These are phyloP conservation scores for Styphnolobium japonicum DNA, from an alignment of 306 rosid genomes.

Conservation along the genomic window DNA sequence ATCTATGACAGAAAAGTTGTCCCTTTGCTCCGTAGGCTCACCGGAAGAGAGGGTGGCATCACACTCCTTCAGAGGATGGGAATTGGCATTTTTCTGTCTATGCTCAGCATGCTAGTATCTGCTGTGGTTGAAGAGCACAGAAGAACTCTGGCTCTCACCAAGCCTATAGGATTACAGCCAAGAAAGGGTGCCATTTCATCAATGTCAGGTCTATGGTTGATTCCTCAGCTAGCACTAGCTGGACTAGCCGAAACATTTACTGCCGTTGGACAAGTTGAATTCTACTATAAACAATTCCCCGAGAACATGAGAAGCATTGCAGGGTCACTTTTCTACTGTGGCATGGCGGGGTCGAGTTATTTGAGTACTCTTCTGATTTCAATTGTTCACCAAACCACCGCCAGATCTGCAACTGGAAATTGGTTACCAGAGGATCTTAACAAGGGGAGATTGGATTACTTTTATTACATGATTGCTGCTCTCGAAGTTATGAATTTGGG, in stretches of 20 bases:
- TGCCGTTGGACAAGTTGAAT: slow-evolving; percentile 65
- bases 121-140: slow-evolving; percentile 52
- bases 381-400: slow-evolving; percentile 44
- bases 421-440: slow-evolving; percentile 91
- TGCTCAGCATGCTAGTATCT: slow-evolving; percentile 51
- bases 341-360: slow-evolving; percentile 66
- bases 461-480: slow-evolving; percentile 57
- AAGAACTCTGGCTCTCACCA: slow-evolving; percentile 45
- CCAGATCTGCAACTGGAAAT: slow-evolving; percentile 44
- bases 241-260: slow-evolving; percentile 62
- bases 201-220: slow-evolving; percentile 66
- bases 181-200: slow-evolving; percentile 77
- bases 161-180: slow-evolving; percentile 53
- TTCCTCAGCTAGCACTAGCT: slow-evolving; percentile 64
- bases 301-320: slow-evolving; percentile 92
- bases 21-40: slow-evolving; percentile 49
- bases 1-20: slow-evolving; percentile 64
- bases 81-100: slow-evolving; percentile 56
- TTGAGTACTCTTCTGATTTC: slow-evolving; percentile 56
- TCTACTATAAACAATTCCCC: slow-evolving; percentile 85
- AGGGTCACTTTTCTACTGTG: slow-evolving; percentile 65
- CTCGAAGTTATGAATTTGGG: slow-evolving; percentile 49
- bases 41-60: slow-evolving; percentile 69
- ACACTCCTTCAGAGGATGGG: slow-evolving; percentile 78
- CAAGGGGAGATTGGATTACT: slow-evolving; percentile 78